phyloP scores from a whole-genome alignment of 495 filamentous ascomycete species.

The Penicillium herquei region DNA sequence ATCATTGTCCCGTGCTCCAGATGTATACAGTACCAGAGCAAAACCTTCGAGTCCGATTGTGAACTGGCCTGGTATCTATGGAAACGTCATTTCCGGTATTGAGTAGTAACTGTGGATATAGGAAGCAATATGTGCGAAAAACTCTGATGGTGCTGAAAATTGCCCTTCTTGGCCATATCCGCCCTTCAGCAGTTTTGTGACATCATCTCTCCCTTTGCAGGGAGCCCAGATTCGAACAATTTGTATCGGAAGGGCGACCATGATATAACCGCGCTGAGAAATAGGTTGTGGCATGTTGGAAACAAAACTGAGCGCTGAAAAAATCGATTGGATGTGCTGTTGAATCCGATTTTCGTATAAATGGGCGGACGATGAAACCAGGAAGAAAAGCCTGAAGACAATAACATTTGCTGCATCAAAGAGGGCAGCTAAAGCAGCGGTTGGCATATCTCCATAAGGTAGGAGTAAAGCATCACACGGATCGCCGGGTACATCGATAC shows the following conservation, averaged over 20 bases:
- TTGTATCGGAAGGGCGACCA: slow-evolving; percentile 9
- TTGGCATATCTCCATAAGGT: slow-evolving; percentile 14
- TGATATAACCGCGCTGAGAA: slow-evolving; percentile 12
- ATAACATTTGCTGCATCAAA: slow-evolving; percentile 13
- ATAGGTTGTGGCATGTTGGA: slow-evolving; percentile 4
- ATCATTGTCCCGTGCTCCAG: not conserved
- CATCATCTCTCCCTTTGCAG: not conserved
- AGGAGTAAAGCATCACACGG: slow-evolving; percentile 8
- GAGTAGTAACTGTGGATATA: not conserved
- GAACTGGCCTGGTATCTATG: not conserved
- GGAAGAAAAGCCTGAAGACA: slow-evolving; percentile 1
- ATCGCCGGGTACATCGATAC: not conserved
- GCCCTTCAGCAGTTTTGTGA: not conserved
- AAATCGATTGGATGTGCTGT: slow-evolving; percentile 5
- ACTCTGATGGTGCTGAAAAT: not conserved
- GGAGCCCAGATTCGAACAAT: slow-evolving; percentile 11
- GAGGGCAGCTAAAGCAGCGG: slow-evolving; percentile 9
- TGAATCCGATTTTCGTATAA: slow-evolving; percentile 14
- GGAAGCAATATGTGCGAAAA: slow-evolving; percentile 11
- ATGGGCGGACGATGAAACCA: slow-evolving; percentile 3
- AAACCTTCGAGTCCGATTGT: not conserved
- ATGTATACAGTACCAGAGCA: not conserved
- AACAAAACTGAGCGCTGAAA: slow-evolving; percentile 9
- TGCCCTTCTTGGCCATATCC: too few relatives aligned
- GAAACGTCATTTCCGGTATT: not conserved